Conservation (phyloP, 1,139 yeast genomes). For the Geotrichum klebahnii region DNA sequence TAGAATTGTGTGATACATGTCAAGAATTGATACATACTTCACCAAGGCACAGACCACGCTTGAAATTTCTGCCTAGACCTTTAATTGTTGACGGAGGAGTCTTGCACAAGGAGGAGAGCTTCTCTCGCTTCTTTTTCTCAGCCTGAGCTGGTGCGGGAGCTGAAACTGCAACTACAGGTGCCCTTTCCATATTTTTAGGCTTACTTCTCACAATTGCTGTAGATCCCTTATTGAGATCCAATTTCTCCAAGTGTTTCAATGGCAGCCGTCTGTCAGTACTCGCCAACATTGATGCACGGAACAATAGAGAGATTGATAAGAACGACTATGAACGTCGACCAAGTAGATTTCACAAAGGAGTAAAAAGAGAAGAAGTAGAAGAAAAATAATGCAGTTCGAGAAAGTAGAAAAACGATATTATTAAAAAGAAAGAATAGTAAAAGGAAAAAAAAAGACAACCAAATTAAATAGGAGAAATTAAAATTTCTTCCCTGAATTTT, state of each 20-base stretch:
- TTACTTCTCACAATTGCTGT: background rate
- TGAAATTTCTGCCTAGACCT: conserved; percentile 68
- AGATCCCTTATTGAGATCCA: conserved; percentile 10
- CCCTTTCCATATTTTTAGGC: conserved; percentile 1
- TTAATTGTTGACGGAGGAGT: conserved; percentile 92
- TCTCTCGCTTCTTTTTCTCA: conserved; percentile 71
- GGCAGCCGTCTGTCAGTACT: conserved; percentile 9
- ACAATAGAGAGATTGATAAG: no score
- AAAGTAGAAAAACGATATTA: no score
- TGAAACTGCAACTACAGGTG: background rate
- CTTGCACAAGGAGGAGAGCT: conserved; percentile 80
- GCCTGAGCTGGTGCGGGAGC: background rate
- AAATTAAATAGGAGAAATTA: no score
- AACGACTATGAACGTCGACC: no score
- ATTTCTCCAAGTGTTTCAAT: conserved; percentile 11
- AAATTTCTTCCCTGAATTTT: no score
- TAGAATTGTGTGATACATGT: background rate
- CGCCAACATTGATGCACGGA: conserved; percentile 9
- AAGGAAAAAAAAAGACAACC: no score
- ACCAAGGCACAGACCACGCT: conserved; percentile 86
- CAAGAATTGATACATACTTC: conserved; percentile 44
- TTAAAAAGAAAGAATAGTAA: background rate
- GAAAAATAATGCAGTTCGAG: no score
- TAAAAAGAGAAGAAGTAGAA: no score
- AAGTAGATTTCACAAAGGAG: no score